Conservation (phyloP, 2,329 filamentous ascomycete species). For the Botryotinia convoluta region DNA sequence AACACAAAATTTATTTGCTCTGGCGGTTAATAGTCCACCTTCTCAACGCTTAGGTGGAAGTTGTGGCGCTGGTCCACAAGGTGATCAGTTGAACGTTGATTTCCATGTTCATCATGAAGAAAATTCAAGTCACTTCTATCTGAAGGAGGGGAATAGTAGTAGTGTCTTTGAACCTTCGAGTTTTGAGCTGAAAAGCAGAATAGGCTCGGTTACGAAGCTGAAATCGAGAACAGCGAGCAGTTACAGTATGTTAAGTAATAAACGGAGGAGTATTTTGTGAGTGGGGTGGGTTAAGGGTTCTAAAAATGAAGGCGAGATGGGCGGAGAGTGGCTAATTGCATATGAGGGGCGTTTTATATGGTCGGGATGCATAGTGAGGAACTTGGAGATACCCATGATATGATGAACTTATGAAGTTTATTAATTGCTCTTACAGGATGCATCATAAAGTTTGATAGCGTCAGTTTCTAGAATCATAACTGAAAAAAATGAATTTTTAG, state of each 20-base stretch:
- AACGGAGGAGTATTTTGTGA: constrained; percentile 22
- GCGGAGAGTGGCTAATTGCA: background rate
- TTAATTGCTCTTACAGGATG: background rate
- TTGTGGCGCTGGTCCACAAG: constrained; percentile 53
- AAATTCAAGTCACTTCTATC: constrained; percentile 51
- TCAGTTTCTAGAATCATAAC: background rate
- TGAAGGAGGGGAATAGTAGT: constrained; percentile 41
- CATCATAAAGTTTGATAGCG: background rate
- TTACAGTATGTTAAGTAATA: constrained; percentile 30
- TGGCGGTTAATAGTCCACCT: constrained; percentile 65
- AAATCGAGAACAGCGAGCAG: constrained; percentile 21
- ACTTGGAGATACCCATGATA: constrained; percentile 1
- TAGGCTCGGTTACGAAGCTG: constrained; percentile 12
- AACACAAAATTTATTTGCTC: constrained; percentile 69
- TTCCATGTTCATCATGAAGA: constrained; percentile 48
- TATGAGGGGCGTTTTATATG: background rate
- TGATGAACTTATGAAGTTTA: background rate
- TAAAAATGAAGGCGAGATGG: too few relatives aligned
- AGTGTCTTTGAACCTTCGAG: background rate
- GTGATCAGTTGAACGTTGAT: constrained; percentile 38
- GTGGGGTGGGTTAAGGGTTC: background rate
- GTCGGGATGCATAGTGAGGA: background rate
- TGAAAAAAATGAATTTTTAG: background rate
- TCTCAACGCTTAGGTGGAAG: constrained; percentile 50
- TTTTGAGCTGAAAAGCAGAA: constrained; percentile 22